These are phyloP conservation scores for Alternaria atra DNA, from an alignment of 2,329 filamentous ascomycete genomes.

Conservation along the genomic window DNA sequence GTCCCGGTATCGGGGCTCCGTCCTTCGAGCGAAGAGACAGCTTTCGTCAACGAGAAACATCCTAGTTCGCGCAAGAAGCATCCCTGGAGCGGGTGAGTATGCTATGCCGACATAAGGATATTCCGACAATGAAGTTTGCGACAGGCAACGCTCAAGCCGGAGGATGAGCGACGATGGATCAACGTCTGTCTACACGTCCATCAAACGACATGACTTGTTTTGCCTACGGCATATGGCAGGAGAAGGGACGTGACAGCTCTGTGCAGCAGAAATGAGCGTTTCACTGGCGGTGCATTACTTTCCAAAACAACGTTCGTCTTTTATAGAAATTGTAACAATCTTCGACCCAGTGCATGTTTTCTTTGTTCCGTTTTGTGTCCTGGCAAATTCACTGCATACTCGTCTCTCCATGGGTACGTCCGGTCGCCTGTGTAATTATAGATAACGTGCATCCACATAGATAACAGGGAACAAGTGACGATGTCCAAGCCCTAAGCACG, in stretches of 20 bases:
- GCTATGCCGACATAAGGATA: not conserved
- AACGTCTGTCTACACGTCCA: not conserved
- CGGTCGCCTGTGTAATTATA: not conserved
- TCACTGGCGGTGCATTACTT: conserved; percentile 4
- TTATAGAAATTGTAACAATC: conserved; percentile 3
- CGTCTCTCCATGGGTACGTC: not conserved
- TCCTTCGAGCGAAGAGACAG: conserved; percentile 1
- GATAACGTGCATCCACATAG: not conserved
- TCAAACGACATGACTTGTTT: not conserved
- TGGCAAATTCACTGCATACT: not conserved
- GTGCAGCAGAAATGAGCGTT: conserved; percentile 1
- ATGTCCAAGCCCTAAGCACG: conserved; percentile 7
- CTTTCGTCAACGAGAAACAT: not conserved
- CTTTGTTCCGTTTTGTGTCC: not conserved
- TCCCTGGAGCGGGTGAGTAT: conserved; percentile 1
- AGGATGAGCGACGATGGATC: not conserved
- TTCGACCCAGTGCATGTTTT: not conserved
- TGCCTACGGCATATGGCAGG: conserved; percentile 2
- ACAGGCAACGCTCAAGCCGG: conserved; percentile 3
- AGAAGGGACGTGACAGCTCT: not conserved
- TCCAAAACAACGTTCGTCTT: not conserved
- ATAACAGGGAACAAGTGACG: conserved; percentile 3
- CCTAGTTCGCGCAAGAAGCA: not conserved
- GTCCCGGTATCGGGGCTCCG: not conserved
- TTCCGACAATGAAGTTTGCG: not conserved